These are phyloP conservation scores for Aspergillus persii DNA, from an alignment of 2,329 filamentous ascomycete species.

Conservation along the genomic window DNA sequence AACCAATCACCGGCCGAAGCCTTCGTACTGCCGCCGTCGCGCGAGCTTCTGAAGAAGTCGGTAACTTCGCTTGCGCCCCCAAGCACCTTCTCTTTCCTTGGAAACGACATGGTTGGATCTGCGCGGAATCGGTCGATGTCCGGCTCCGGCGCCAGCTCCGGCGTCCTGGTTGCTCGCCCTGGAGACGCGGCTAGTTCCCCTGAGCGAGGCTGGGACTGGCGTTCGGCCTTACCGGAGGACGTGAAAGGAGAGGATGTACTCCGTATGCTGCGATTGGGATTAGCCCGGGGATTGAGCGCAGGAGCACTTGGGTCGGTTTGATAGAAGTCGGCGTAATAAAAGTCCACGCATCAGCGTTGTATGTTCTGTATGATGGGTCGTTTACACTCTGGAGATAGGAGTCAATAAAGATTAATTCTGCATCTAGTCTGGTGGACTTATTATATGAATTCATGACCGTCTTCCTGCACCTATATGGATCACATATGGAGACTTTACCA, in stretches of 20 bases:
- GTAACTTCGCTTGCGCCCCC: constrained; percentile 54
- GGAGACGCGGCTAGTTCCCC: constrained; percentile 30
- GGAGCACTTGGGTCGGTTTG: constrained; percentile 32
- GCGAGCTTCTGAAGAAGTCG: constrained; percentile 66
- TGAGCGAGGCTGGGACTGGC: constrained; percentile 72
- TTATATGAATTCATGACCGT: too few relatives aligned
- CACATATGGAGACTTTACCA: too few relatives aligned
- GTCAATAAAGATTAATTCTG: background rate
- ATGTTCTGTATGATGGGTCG: constrained; percentile 1
- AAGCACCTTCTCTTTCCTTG: constrained; percentile 67
- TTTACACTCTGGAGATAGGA: background rate
- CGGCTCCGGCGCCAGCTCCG: constrained; percentile 55
- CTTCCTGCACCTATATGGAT: too few relatives aligned
- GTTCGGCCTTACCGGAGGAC: constrained; percentile 54
- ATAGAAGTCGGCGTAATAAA: background rate
- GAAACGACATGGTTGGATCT: constrained; percentile 66
- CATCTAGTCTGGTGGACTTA: too few relatives aligned
- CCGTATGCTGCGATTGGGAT: constrained; percentile 65
- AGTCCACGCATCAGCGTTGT: constrained; percentile 2
- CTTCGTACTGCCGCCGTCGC: constrained; percentile 46
- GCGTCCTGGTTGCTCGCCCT: constrained; percentile 43
- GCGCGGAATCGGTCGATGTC: constrained; percentile 34
- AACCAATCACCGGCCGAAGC: constrained; percentile 16
- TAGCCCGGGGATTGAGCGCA: constrained; percentile 66
- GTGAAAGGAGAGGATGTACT: constrained; percentile 69